Conservation (phyloP, 2,329 filamentous ascomycete genomes). For the Monosporascus sp. region DNA sequence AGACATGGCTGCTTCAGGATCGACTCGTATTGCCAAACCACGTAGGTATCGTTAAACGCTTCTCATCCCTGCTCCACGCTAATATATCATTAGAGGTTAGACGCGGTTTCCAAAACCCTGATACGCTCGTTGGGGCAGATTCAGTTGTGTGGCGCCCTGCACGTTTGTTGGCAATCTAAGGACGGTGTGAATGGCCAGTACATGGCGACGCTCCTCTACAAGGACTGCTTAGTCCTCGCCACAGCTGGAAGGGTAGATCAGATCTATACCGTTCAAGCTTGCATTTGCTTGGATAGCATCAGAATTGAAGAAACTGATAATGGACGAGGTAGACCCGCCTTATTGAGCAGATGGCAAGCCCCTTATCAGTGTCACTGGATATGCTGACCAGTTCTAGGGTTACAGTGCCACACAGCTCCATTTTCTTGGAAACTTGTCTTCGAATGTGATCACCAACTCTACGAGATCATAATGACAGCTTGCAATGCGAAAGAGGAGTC, state of each 20-base stretch:
- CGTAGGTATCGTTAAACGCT: constrained; percentile 38
- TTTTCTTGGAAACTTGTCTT: constrained; percentile 93
- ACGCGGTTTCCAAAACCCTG: constrained; percentile 52
- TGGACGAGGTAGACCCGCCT: constrained; percentile 53
- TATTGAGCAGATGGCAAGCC: constrained; percentile 2
- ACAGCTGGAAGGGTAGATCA: constrained; percentile 57
- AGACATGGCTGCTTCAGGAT: constrained; percentile 80
- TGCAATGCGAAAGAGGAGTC: constrained; percentile 75
- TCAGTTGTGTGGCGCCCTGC: constrained; percentile 73
- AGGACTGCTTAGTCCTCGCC: constrained; percentile 72
- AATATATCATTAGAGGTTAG: constrained; percentile 35
- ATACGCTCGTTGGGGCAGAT: constrained; percentile 78
- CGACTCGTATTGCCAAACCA: constrained; percentile 69
- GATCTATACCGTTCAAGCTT: constrained; percentile 68
- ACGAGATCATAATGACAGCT: constrained; percentile 81
- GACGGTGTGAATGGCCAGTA: constrained; percentile 69
- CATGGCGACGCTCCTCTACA: constrained; percentile 80
- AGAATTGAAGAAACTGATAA: constrained; percentile 70
- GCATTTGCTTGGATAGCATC: constrained; percentile 61
- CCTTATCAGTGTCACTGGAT: background rate
- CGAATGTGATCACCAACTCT: constrained; percentile 67
- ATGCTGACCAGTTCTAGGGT: constrained; percentile 45
- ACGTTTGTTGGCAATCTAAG: constrained; percentile 74
- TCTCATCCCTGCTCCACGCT: constrained; percentile 6
- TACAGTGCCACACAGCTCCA: constrained; percentile 81